Evolutionary conservation across 495 filamentous ascomycete species (phyloP).

Genomic region (Arthonia radiata): DNA sequence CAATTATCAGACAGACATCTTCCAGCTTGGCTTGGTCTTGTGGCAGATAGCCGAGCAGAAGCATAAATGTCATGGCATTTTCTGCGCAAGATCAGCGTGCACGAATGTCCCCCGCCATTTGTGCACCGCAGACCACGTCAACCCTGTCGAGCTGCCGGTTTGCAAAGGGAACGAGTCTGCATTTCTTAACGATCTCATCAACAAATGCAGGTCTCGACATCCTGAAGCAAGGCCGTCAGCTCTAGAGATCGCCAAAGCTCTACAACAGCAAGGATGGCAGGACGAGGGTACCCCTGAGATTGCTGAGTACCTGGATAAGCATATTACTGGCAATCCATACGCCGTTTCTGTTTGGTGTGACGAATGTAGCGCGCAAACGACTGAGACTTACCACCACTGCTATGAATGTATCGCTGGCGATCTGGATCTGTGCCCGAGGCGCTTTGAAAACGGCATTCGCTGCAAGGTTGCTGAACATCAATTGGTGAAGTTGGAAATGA

Average conservation of each 20-base stretch:
- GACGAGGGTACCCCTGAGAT: no score
- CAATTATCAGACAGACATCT: conserved; percentile 4
- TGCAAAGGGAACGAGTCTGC: conserved; percentile 1
- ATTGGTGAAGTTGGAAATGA: no score
- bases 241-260: no score
- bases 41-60: conserved; percentile 5
- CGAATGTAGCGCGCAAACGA: conserved; percentile 3
- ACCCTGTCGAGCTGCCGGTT: conserved; percentile 3
- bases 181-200: not conserved
- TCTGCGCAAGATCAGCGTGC: conserved; percentile 3
- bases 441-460: no score
- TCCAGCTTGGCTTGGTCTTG: conserved; percentile 4
- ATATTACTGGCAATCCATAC: no score
- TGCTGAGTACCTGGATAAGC: no score
- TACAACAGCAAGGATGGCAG: no score
- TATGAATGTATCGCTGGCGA: no score
- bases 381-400: conserved; percentile 2
- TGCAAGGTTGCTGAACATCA: no score
- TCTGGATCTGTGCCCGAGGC: no score
- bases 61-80: not conserved
- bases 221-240: no score
- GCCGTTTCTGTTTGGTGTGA: conserved; percentile 2
- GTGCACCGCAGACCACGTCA: conserved; percentile 2
- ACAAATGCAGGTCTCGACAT: no score
- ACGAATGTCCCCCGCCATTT: conserved; percentile 3